Evolutionary conservation across 2,329 filamentous ascomycete species (phyloP).

Genomic region (Septoria linicola): DNA sequence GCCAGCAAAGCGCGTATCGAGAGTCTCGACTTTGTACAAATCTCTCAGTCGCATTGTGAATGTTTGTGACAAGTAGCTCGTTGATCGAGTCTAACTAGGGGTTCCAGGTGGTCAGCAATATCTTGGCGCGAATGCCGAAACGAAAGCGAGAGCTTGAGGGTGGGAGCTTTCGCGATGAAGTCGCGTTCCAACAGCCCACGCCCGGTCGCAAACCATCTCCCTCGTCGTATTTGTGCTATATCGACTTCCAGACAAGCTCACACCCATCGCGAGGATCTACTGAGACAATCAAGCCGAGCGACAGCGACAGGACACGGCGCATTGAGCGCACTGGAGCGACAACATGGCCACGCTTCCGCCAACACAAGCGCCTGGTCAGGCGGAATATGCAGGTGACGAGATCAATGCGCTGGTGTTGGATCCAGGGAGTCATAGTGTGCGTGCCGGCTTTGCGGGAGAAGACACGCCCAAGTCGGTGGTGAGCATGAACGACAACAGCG

Average conservation of each 20-base stretch:
- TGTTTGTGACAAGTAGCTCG: constrained; percentile 2
- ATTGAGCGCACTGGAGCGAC: neutral
- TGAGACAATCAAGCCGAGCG: constrained; percentile 1
- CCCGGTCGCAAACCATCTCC: neutral
- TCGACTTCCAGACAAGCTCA: neutral
- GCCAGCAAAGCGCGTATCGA: constrained; percentile 72
- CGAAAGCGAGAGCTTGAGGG: neutral
- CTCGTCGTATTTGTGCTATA: neutral
- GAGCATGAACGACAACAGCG: neutral
- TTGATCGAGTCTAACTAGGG: neutral
- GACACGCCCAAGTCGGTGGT: constrained; percentile 93
- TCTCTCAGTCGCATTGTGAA: constrained; percentile 22
- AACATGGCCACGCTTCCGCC: constrained; percentile 31
- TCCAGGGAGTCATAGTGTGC: constrained; percentile 84
- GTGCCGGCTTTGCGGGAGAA: constrained; percentile 96
- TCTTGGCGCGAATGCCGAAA: too few species aligned
- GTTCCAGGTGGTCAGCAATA: neutral
- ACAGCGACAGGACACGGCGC: neutral
- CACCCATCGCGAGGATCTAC: constrained; percentile 10
- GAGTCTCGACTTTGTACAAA: constrained; percentile 64
- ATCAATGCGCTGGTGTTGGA: constrained; percentile 96
- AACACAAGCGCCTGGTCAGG: constrained; percentile 40
- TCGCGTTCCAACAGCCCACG: neutral
- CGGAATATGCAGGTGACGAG: constrained; percentile 71
- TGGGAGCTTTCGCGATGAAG: neutral